Conservation (phyloP, 108 stramenopile genomes). For the Tribonema minus region DNA sequence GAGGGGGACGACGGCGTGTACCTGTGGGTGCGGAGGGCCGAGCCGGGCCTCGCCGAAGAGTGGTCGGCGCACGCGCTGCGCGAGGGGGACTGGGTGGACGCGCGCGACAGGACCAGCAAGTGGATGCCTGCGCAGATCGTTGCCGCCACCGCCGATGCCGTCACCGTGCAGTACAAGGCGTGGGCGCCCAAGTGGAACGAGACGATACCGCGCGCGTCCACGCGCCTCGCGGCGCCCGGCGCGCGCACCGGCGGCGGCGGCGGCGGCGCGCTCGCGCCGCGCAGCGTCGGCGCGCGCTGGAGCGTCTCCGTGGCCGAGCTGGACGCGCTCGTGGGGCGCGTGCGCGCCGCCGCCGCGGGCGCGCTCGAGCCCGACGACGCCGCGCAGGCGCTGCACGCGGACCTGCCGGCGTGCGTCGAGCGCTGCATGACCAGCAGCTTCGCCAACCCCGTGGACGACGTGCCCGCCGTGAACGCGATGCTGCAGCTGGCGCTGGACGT, state of each 20-base stretch:
- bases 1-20: too few species aligned
- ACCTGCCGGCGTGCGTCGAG: constrained; percentile 20
- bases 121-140: background rate
- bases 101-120: background rate
- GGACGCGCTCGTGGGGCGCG: background rate
- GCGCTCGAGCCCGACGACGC: background rate
- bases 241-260: background rate
- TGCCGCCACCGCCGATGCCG: background rate
- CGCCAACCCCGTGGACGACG: background rate
- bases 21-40: background rate
- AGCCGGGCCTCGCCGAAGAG: background rate
- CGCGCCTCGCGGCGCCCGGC: background rate
- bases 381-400: background rate
- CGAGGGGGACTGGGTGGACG: background rate
- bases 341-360: background rate
- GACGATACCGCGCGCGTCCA: background rate
- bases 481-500: constrained; percentile 28
- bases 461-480: background rate
- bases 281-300: background rate
- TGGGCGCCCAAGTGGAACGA: background rate
- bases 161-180: background rate
- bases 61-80: background rate
- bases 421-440: constrained; percentile 11
- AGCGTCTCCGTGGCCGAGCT: background rate
- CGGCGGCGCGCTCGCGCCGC: too few species aligned